phyloP scores from a whole-genome alignment of 495 filamentous ascomycete genomes.

The Xylaria flabelliformis region DNA sequence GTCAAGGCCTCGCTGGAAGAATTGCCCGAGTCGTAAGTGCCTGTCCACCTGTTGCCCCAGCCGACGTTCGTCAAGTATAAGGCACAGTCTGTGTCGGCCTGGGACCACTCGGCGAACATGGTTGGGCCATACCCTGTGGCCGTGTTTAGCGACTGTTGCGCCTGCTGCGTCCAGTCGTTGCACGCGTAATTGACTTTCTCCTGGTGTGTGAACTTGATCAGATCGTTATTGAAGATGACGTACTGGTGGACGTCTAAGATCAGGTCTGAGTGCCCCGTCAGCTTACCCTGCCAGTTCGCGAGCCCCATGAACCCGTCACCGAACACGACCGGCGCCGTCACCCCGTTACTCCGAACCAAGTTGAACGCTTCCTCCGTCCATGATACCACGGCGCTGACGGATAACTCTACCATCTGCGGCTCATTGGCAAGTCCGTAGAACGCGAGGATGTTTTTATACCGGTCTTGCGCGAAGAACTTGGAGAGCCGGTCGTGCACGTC shows the following conservation, averaged over 20 bases:
- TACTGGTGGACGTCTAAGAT: slow-evolving; percentile 95
- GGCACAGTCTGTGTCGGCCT: slow-evolving; percentile 97
- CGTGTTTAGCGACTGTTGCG: slow-evolving; percentile 69
- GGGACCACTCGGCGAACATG: slow-evolving; percentile 97
- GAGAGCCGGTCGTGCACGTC: slow-evolving; percentile 82
- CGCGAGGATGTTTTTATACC: slow-evolving; percentile 82
- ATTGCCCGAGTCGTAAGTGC: slow-evolving; percentile 68
- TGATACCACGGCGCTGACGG: slow-evolving; percentile 62
- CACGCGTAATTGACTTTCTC: slow-evolving; percentile 85
- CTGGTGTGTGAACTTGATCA: slow-evolving; percentile 75
- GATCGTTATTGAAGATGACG: slow-evolving; percentile 81
- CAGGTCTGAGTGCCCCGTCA: slow-evolving; percentile 62
- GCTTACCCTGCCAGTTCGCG: slow-evolving; percentile 74
- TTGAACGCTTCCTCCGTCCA: slow-evolving; percentile 73
- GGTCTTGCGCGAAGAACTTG: slow-evolving; percentile 82
- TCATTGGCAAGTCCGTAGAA: slow-evolving; percentile 91
- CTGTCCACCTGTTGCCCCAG: slow-evolving; percentile 88
- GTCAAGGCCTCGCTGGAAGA: slow-evolving; percentile 59
- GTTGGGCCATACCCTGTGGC: slow-evolving; percentile 90
- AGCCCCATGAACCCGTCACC: slow-evolving; percentile 87
- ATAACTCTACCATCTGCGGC: slow-evolving; percentile 75
- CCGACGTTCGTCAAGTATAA: slow-evolving; percentile 88
- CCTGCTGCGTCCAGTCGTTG: slow-evolving; percentile 81
- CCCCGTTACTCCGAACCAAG: slow-evolving; percentile 72
- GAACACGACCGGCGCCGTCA: slow-evolving; percentile 68